Evolutionary conservation across 73 alveolate species (phyloP), one percentile per base, ranked within the genome.

Genomic region (Stentor coeruleus): DNA sequence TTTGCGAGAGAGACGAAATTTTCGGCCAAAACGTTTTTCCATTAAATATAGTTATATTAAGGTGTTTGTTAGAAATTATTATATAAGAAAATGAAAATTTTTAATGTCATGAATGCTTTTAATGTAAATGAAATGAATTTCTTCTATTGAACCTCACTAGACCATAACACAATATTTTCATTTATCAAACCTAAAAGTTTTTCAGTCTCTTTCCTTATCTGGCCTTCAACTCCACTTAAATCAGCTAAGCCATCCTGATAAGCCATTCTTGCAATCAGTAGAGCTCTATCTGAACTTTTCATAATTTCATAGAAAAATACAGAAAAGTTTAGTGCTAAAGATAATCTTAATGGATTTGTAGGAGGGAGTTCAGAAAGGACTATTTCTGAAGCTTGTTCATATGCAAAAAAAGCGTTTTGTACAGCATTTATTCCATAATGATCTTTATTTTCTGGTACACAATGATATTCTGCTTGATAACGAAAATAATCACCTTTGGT

Each of bases 271-370:
- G 97, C 97, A 33, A 95, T 83, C 39, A 79, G 77, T 81, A 94
- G 91, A 15, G 99, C 99, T 82, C 88, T 85, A 37, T 82, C 82
- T 30, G 94, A 89, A 76, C 91, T 95, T 35, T 86, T 82, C 87
- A 90, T 77, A 26, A 93, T 94, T 86, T 95, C 99, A 88, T 95
- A 95, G 84, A 91, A 82, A 85, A 93, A 95, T 11, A 95, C 91
- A 28, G 98, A 93, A 85, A 82, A 88, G 87, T 95, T 92, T 58
- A 95, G 87, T 1, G 91, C 89, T 39, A 95, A 85, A 26, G 98
- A 97, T 76, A 95, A 84, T 58, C 84, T 83, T 74, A 77, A 84
- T 30, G 90, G 76, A 88, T 95, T 86, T 82, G 88, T 82, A 26
- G 96, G 92, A 57, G 86, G 90, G 26, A 95, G 77, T 35, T 90